Base-by-base conservation (phyloP, 495 filamentous ascomycete species). In the Lasiosphaeris hirsuta region DNA sequence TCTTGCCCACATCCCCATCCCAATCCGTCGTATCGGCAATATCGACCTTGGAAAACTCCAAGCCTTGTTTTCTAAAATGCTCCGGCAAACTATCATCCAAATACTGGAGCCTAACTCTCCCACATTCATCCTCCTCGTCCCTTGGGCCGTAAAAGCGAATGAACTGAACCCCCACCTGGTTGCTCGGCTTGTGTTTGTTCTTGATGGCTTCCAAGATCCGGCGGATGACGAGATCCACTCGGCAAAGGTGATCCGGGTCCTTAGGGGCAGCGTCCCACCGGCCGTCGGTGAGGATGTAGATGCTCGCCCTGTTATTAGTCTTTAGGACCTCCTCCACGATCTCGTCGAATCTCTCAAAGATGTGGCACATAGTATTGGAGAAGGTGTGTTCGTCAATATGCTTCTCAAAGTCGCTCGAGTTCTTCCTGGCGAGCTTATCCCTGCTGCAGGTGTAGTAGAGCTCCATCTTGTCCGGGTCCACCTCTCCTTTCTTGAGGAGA, bases 241-340 rank as follows among this genome's bases (percentile, higher is more conserved):
- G 10, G 39, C 51, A 44, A 18, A 44, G 37, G 30, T 43, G 39
- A 10, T 15, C 13, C 19, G 51, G 38, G 9, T 15, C 13, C 7
- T 36, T 30, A 3, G 38, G 38, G 0, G 9, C 13, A 11, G 51
- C 38, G 14, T 44, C 34, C 51, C 51, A 54, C 4, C 51, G 38
- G 10, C 38, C 51, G 19, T 54, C 44, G 10, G 51, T 54, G n/a
- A 54, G 51, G 2, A 54, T 44, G 39, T 54, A 54, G 51, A 54
- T 44, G 39, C 39, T 54, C 13, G 14, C 23, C 7, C 37, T 11
- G 10, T 54, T 44, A 39, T 19, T 6, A 5, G 19, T n/a, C 11
- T 54, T 17, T 3, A 43, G 13, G 7, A 43, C 40, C 4, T n/a
- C 13, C 11, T 35, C 10, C 45, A 23, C 19, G 18, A 54, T 54